Percentiles rank a stretch among this genome's conserved stretches.
These are phyloP conservation scores for Primulina eburnea DNA, from an alignment of 257 asterid species.

Conservation along the genomic window DNA sequence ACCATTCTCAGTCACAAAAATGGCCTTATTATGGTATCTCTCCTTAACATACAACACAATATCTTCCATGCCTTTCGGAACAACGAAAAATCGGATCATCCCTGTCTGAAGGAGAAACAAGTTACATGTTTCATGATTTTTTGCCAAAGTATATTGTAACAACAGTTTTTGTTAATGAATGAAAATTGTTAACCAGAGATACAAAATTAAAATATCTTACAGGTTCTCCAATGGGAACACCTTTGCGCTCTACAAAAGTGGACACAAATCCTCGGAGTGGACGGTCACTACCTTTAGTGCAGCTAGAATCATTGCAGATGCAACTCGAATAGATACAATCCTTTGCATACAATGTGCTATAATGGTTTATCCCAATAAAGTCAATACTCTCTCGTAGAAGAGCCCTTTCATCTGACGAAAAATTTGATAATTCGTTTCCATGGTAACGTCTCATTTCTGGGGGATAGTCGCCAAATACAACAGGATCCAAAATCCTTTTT, in stretches of 20 bases:
- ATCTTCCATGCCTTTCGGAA: constrained; percentile 66
- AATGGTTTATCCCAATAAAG: constrained; percentile 73
- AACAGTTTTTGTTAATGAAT: background rate
- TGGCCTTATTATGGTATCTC: constrained; percentile 65
- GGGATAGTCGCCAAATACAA: constrained; percentile 72
- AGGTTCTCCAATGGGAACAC: constrained; percentile 68
- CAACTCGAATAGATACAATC: constrained; percentile 61
- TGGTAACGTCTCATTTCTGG: constrained; percentile 64
- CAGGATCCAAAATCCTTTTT: constrained; percentile 62
- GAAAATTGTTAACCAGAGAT: background rate
- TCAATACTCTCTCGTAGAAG: constrained; percentile 53
- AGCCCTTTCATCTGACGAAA: constrained; percentile 54
- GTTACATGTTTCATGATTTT: background rate
- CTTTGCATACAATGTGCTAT: constrained; percentile 58
- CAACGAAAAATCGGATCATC: constrained; percentile 39
- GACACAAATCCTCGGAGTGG: constrained; percentile 54
- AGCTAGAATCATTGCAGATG: constrained; percentile 37
- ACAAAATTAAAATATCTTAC: constrained; percentile 31
- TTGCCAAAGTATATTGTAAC: too few relatives aligned
- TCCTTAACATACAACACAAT: constrained; percentile 48
- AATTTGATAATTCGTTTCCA: constrained; percentile 51
- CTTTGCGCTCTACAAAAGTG: constrained; percentile 42
- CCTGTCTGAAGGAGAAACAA: constrained; percentile 47
- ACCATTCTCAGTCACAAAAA: constrained; percentile 77
- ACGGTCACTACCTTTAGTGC: constrained; percentile 49